Evolutionary conservation across 2,329 filamentous ascomycete species (phyloP), one percentile per base, ranked within the genome.

Genomic region (Neurospora sp.): DNA sequence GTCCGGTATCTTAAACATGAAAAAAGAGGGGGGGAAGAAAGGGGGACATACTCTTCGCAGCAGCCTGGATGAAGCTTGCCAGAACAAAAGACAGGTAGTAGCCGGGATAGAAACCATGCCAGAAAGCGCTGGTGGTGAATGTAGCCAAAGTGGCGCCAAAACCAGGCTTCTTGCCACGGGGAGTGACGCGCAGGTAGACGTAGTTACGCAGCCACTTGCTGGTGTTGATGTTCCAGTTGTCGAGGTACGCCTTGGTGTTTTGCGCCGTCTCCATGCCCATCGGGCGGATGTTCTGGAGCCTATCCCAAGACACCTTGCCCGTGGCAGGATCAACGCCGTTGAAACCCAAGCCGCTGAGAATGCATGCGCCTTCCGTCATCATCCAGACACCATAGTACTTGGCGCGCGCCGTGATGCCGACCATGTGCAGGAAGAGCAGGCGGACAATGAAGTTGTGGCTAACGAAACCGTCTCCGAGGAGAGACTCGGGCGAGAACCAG

Each of bases 341-440:
- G 82, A 96, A 99, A 62, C 96, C 96, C 74, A 99, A 87, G 5
- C 96, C 96, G 8, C 93, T 90, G 19, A 99, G 87, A 72, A 99
- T 97, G 77, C 96, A 99, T 19, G 95, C 89, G 19, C 96, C 96
- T 80, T 99, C 96, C 0, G 95, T 94, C 74, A 99, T 81, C 46
- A 88, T 89, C 96, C 96, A 99, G 4, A 97, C 93, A 41, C 93
- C 96, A 76, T 99, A 99, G 82, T 97, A 99, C 82, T 99, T 99
- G 76, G 92, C 88, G 28, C 96, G 89, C 5, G 91, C 86, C 1
- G 92, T 91, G 65, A 98, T 85, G 69, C 90, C 92, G 67, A 97
- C 86, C 86, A 96, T 91, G 79, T 98, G 90, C 70, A 98, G 82
- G 72, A 91, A 85, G 83, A 90, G 93, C 52, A 97, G 82, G 65